These are phyloP conservation scores for Penicillium mononematosum DNA, from an alignment of 495 filamentous ascomycete genomes.

Conservation along the genomic window DNA sequence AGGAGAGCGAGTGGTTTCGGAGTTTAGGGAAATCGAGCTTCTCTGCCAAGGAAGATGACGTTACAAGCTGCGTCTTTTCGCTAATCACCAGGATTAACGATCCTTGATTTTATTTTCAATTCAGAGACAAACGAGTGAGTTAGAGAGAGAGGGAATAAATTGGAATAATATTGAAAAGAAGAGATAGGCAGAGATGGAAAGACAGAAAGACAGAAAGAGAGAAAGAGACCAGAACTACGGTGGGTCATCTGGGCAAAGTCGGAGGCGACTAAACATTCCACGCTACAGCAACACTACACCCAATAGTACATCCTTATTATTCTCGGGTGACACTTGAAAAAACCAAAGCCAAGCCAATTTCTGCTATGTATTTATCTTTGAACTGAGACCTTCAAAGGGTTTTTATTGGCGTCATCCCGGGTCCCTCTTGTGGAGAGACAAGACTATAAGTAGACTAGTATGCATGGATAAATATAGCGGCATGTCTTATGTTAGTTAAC, in stretches of 20 bases:
- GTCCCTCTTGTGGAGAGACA: slow-evolving; percentile 12
- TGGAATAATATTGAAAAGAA: neutral
- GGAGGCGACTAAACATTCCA: slow-evolving; percentile 3
- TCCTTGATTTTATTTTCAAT: neutral
- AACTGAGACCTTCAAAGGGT: too few species aligned
- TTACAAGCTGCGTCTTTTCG: neutral
- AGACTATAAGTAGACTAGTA: slow-evolving; percentile 8
- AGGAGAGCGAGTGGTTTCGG: slow-evolving; percentile 8
- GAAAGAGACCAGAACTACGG: neutral
- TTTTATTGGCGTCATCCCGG: too few species aligned
- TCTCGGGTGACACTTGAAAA: neutral
- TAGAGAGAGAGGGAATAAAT: neutral
- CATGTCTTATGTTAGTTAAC: neutral
- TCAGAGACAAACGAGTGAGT: neutral
- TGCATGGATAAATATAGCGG: neutral
- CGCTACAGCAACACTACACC: neutral
- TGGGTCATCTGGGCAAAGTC: slow-evolving; percentile 5
- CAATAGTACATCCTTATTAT: neutral
- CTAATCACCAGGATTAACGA: slow-evolving; percentile 7
- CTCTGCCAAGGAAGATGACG: slow-evolving; percentile 14
- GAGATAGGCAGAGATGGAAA: slow-evolving; percentile 4
- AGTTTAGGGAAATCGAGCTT: slow-evolving; percentile 7
- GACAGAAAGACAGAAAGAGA: neutral
- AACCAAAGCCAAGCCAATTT: neutral
- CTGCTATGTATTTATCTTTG: neutral